Percentiles rank a stretch among this genome's conserved stretches.
These are phyloP conservation scores for Pichia insulana DNA, from an alignment of 805 yeast species.

Conservation along the genomic window DNA sequence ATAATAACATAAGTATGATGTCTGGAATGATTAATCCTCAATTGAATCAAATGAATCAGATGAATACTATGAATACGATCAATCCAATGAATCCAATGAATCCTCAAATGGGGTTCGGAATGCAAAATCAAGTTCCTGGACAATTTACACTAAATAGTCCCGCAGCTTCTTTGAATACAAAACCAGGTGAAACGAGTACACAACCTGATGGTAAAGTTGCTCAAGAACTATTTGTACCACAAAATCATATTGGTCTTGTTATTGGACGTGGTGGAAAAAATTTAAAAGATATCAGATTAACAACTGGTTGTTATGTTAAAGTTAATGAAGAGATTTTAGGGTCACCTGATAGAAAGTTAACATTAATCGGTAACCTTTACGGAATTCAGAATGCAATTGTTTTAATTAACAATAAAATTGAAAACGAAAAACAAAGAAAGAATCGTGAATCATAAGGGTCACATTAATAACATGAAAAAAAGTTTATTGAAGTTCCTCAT, in stretches of 20 bases:
- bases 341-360: conserved; percentile 50
- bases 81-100: conserved; percentile 3
- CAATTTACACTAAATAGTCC: background rate
- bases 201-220: conserved; percentile 41
- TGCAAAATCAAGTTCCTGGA: background rate
- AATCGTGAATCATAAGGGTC: conserved; percentile 15
- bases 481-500: no score
- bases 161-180: conserved; percentile 8
- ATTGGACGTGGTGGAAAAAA: conserved; percentile 84
- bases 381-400: conserved; percentile 67
- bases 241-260: conserved; percentile 70
- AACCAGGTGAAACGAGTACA: conserved; percentile 12
- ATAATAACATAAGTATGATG: background rate
- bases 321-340: conserved; percentile 55
- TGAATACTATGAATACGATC: conserved; percentile 8
- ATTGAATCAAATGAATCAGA: conserved; percentile 16
- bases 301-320: conserved; percentile 67
- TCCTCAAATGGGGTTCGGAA: conserved; percentile 6
- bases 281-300: conserved; percentile 65
- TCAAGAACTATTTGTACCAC: conserved; percentile 70
- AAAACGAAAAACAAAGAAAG: conserved; percentile 42
- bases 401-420: conserved; percentile 64
- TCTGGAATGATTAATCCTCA: background rate
- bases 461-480: background rate
- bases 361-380: conserved; percentile 56